Conservation (phyloP, 2,329 filamentous ascomycete species). For the Rutstroemia sydowiana region DNA sequence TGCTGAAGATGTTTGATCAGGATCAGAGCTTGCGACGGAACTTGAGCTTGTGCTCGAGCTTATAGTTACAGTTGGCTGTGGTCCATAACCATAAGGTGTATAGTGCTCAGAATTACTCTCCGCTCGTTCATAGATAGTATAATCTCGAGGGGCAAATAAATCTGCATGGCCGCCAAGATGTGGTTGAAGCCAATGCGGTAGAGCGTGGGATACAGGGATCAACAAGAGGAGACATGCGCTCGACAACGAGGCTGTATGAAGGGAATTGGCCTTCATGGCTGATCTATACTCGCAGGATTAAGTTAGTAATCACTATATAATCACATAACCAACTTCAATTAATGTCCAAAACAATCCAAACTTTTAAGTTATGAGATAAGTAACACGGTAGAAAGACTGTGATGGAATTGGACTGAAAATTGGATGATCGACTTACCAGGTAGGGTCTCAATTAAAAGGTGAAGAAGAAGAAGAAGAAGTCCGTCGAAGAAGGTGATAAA, state of each 20-base stretch:
- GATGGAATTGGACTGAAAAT: no score
- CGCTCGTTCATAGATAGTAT: constrained; percentile 20
- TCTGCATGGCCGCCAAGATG: constrained; percentile 12
- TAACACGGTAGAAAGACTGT: no score
- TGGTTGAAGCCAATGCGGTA: constrained; percentile 22
- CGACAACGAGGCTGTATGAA: constrained; percentile 15
- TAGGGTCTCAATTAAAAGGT: no score
- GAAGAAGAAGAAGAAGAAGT: no score
- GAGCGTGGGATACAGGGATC: constrained; percentile 14
- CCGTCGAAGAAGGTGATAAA: not conserved
- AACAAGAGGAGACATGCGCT: constrained; percentile 16
- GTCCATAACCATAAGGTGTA: constrained; percentile 23
- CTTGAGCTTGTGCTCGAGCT: not conserved
- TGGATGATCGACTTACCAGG: no score
- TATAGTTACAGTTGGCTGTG: constrained; percentile 17
- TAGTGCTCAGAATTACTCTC: constrained; percentile 19
- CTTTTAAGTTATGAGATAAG: not conserved
- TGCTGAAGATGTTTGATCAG: constrained; percentile 11
- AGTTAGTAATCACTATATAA: not conserved
- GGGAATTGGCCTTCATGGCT: constrained; percentile 22
- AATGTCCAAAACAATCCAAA: not conserved
- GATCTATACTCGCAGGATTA: constrained; percentile 10
- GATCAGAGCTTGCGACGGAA: constrained; percentile 10
- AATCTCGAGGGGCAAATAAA: constrained; percentile 19
- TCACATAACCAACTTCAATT: no score